These are phyloP conservation scores for Phytophthora chlamydospora DNA, from an alignment of 352 stramenopile genomes.

Conservation along the genomic window DNA sequence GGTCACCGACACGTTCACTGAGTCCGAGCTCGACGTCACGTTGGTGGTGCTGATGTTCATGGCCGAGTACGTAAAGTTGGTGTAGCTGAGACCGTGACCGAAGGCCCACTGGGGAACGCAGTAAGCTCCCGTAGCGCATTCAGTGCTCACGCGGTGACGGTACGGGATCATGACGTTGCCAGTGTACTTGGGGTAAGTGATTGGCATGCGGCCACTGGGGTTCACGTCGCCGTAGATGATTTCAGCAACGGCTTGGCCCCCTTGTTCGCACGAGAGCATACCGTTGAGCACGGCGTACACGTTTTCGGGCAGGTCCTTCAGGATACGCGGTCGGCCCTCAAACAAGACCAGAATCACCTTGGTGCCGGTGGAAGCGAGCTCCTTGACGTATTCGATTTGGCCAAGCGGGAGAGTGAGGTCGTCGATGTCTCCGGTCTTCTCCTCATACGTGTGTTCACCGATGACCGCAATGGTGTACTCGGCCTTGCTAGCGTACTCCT, in stretches of 20 bases:
- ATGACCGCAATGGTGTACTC: conserved; percentile 43
- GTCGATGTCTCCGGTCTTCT: conserved; percentile 84
- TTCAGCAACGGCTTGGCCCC: conserved; percentile 77
- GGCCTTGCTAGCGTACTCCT: conserved; percentile 26
- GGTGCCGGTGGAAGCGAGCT: conserved; percentile 55
- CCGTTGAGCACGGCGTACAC: conserved; percentile 78
- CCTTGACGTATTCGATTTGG: conserved; percentile 76
- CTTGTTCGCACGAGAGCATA: conserved; percentile 73
- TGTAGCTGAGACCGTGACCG: conserved; percentile 70
- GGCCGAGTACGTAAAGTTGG: conserved; percentile 53
- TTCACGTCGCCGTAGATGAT: conserved; percentile 53
- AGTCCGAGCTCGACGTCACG: conserved; percentile 36
- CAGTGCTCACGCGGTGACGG: conserved; percentile 28
- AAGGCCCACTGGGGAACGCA: conserved; percentile 66
- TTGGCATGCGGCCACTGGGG: conserved; percentile 29
- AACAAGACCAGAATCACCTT: conserved; percentile 81
- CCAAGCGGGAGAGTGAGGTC: conserved; percentile 38
- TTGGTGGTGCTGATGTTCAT: conserved; percentile 45
- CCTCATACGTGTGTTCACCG: conserved; percentile 38
- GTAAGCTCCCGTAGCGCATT: conserved; percentile 49
- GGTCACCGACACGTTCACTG: conserved; percentile 32
- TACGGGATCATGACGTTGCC: conserved; percentile 36
- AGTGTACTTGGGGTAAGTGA: conserved; percentile 75
- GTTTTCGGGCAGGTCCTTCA: conserved; percentile 47
- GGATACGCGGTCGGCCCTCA: conserved; percentile 72